Base-by-base conservation (phyloP, 257 asterid genomes). In the Salvia rosmarinus region DNA sequence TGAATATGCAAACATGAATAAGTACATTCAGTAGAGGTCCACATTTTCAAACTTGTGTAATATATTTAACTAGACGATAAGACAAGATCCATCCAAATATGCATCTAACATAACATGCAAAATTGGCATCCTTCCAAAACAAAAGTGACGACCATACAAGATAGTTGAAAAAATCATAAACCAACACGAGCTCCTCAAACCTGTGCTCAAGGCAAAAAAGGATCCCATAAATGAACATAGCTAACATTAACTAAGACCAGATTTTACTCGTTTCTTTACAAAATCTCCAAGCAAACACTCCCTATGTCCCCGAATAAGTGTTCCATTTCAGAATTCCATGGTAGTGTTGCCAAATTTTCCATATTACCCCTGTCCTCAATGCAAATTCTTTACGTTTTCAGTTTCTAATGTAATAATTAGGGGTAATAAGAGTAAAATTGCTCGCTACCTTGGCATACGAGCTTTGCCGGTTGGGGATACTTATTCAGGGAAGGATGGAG, bases 121-220 rank as follows among this genome's bases (percentile, higher is more conserved):
- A 46, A 69, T 56, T 9, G 3, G 17, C 16, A 35, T 37, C 65
- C 50, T 37, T 68, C 71, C 64, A 16, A 79, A 25, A 56, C 63
- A 62, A 70, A 55, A 14, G 28, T 21, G 39, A 40, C 19, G 39
- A 40, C 19, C 10, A 14, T 43, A 19, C 68, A 65, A 57, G 54
- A 16, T 71, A 37, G 37, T 56, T 47, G 17, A 32, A 9, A 61
- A 68, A 44, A 14, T 4, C 23, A 39, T 63, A 37, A 20, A 30
- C 68, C 30, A 67, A 35, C 25, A 49, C 44, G 54, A 62, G 52
- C 63, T 32, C 62, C 20, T 39, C 60, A 72, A 64, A 40, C 11
- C 62, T 46, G 49, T n/a, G 2, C 57, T 6, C 58, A 30, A 59
- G 63, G 64, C 32, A 30, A 62, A 19, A n/a, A 42, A 25, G 34